Base-by-base conservation (phyloP, 352 stramenopile species). In the Saprolegnia diclina region DNA sequence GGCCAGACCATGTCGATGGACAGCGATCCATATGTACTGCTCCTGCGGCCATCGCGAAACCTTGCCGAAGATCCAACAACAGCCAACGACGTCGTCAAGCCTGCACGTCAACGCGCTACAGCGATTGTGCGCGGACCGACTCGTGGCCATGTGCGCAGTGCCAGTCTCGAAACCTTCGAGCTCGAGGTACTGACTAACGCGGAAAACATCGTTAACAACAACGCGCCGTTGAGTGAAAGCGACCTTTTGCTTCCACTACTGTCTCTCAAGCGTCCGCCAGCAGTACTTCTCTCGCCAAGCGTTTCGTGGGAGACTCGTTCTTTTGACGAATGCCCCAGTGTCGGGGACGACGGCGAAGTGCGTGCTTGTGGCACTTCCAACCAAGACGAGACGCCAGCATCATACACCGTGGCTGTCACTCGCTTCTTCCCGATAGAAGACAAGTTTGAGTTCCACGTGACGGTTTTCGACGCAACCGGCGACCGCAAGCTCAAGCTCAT, bases 381-480 rank as follows among this genome's bases (percentile, higher is more conserved):
- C 53, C 38, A 68, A 32, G 45, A 53, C 5, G 29, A 35, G 4
- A 16, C 44, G 21, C 26, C 48, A 7, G 26, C 10, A 18, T 29
- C 45, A 11, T 69, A 38, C 37, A 32, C 63, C 6, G 53, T 69
- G 16, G 9, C 5, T 5, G 63, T 69, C 63, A 69, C 45, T 13
- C 45, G 63, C 1, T 69, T 62, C 63, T 69, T 62, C 29, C 63
- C 63, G 14, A 52, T 69, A 1, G 63, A 69, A 61, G 63, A 61
- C 38, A 69, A 69, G 45, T 69, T 69, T 61, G 63, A 69, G 63
- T 69, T 69, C 38, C 22, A 22, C 32, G 46, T 69, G 6, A 46
- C 44, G 11, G 37, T 69, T 7, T 59, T 59, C 24, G 24, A 59
- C 35, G 52, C 24, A 19, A 3, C 11, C 52, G 52, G 24, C 24